Evolutionary conservation across 306 rosid genomes (phyloP), one percentile per base, ranked within the genome.

Genomic region (Begonia loranthoides): DNA sequence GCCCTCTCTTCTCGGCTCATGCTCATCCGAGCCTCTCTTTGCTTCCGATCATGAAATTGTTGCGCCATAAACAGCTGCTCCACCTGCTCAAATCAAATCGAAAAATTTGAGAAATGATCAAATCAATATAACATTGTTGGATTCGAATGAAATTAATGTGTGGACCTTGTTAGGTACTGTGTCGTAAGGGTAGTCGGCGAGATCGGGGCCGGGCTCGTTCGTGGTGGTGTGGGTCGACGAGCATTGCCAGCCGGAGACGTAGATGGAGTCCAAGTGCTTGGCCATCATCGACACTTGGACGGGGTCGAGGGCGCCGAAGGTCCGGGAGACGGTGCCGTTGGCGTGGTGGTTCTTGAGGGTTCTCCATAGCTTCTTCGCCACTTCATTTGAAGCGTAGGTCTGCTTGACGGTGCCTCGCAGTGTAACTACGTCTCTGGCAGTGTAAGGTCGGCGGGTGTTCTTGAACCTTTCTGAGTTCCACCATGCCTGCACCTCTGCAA

Each of bases 241-340:
- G 50, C 99, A 90, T n/a, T 90, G 99, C 99, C 99, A 90, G 1
- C 99, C 96, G 2, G 99, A 90, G 79, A 90, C 99, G 36, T 90
- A 90, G 17, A 90, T 75, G 19, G 93, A 61, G 73, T 90, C 99
- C 69, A 90, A 68, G 50, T 90, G 90, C 72, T 73, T 76, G 14
- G 94, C 99, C 99, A 90, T 90, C 73, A 86, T 87, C 60, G 93
- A 78, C 19, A 90, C 94, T 47, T 90, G 95, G 53, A 90, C 99
- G 0, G 99, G 99, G 63, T 90, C 99, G 1, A 90, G 90, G 17
- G 99, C 96, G 45, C 99, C 99, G 16, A 90, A 90, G 14, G 99
- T 90, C 56, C 96, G 74, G 0, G 99, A 80, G 59, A 95, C 79
- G 10, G 94, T 78, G 71, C 92, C 83, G 17, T 82, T 78, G 73